These are phyloP conservation scores for Thecaphora thlaspeos DNA, from an alignment of 1,284 basidiomycete species.

Conservation along the genomic window DNA sequence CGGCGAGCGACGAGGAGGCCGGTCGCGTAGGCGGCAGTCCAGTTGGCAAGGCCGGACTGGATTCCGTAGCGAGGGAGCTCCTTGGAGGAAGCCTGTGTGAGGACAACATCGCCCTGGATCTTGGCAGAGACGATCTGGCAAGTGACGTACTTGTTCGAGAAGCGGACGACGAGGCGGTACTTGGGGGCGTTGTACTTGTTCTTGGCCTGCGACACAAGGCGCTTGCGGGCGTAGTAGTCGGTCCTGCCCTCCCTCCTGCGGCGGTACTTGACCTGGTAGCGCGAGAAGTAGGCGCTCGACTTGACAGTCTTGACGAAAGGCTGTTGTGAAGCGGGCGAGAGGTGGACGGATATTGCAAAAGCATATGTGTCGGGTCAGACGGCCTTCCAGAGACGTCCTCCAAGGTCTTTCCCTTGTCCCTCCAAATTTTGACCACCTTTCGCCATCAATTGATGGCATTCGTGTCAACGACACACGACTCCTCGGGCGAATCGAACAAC, in stretches of 20 bases:
- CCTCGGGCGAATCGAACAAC: too few relatives aligned
- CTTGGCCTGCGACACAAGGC: conserved; percentile 94
- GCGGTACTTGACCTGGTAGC: conserved; percentile 70
- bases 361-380: conserved; percentile 65
- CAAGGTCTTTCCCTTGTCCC: too few relatives aligned
- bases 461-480: too few relatives aligned
- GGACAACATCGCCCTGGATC: conserved; percentile 91
- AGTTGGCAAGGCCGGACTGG: too few relatives aligned
- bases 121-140: conserved; percentile 89
- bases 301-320: conserved; percentile 64
- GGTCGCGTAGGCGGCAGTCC: too few relatives aligned
- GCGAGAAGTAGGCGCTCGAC: conserved; percentile 84
- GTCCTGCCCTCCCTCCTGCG: conserved; percentile 86
- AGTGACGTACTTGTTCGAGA: conserved; percentile 60
- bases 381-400: conserved; percentile 98
- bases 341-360: neutral
- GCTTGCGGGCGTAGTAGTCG: conserved; percentile 98
- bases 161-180: conserved; percentile 96
- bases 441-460: too few relatives aligned
- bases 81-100: conserved; percentile 71
- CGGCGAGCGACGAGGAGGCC: too few relatives aligned
- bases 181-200: conserved; percentile 99
- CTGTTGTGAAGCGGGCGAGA: conserved; percentile 26
- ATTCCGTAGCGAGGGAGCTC: too few relatives aligned
- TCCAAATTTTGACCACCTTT: too few relatives aligned